phyloP scores from a whole-genome alignment of 148 eudicot genomes.

The Rhododendron griersonianum region DNA sequence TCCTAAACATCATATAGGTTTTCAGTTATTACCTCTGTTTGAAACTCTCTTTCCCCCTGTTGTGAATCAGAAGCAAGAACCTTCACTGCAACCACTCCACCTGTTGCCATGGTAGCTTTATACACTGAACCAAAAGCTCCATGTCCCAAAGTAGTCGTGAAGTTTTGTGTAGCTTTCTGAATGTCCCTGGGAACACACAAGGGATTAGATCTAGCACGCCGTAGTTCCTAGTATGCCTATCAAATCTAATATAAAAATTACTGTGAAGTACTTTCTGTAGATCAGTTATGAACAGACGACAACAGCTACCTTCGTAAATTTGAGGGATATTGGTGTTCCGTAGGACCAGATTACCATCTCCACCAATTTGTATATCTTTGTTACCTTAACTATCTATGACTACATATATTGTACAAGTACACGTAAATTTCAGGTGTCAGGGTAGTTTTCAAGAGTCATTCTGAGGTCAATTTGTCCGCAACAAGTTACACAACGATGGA shows the following conservation, averaged over 20 bases:
- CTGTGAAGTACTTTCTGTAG: background rate
- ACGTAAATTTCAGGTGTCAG: background rate
- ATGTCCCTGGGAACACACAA: slow-evolving; percentile 56
- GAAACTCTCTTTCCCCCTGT: slow-evolving; percentile 97
- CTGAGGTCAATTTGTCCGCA: background rate
- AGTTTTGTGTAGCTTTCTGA: slow-evolving; percentile 87
- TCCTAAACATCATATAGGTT: background rate
- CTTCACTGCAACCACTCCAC: slow-evolving; percentile 87
- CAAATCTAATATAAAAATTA: background rate
- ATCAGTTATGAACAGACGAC: background rate
- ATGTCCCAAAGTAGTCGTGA: slow-evolving; percentile 82
- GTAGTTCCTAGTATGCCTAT: background rate
- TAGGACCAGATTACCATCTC: background rate
- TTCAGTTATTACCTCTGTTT: slow-evolving; percentile 70
- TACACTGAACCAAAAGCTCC: slow-evolving; percentile 98
- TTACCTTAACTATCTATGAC: background rate
- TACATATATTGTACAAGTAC: background rate
- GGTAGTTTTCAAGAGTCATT: background rate
- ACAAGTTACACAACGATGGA: background rate
- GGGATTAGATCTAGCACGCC: background rate
- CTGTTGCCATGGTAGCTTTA: slow-evolving; percentile 82
- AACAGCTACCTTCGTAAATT: background rate
- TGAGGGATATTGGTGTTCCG: background rate
- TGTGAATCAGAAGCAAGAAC: slow-evolving; percentile 89
- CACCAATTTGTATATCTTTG: background rate